phyloP scores from a whole-genome alignment of 768 basidiomycete genomes.

The Coprinopsis cinerea region DNA sequence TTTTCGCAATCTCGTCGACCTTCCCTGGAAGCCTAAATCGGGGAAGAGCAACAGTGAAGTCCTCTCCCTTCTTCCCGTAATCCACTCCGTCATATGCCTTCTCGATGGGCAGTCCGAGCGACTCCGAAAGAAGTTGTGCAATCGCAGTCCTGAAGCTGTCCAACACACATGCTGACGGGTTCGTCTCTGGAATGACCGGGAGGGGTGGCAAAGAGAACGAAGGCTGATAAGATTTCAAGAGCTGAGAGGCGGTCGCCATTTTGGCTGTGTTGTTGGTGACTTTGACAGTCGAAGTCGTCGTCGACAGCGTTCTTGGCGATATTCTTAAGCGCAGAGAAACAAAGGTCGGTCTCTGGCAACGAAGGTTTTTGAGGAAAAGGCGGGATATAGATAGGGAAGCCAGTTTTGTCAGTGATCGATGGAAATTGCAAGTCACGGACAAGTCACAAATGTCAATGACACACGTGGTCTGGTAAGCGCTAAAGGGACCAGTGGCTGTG shows the following conservation, averaged over 20 bases:
- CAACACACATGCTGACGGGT: constrained; percentile 60
- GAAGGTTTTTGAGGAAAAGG: neutral
- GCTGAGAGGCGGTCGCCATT: neutral
- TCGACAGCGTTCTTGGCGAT: neutral
- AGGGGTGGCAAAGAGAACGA: constrained; percentile 19
- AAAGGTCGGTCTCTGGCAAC: neutral
- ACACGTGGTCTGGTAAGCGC: too few species aligned
- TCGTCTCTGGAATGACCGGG: constrained; percentile 35
- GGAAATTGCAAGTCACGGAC: too few species aligned
- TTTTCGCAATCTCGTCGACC: constrained; percentile 68
- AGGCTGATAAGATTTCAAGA: constrained; percentile 7
- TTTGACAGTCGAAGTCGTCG: neutral
- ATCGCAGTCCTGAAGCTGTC: constrained; percentile 82
- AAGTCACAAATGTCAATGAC: too few species aligned
- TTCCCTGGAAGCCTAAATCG: constrained; percentile 84
- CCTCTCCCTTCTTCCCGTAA: constrained; percentile 89
- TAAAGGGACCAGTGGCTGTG: too few species aligned
- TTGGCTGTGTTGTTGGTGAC: neutral
- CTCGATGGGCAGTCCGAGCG: constrained; percentile 63
- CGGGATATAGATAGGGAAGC: neutral
- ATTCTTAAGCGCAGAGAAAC: neutral
- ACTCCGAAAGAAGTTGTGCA: constrained; percentile 63
- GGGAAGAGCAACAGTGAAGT: constrained; percentile 90
- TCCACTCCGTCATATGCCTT: constrained; percentile 83
- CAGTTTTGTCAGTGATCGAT: neutral